Evolutionary conservation across 208 protist genomes (phyloP), one percentile per base, ranked within the genome.

Genomic region (Jaenimonas drosophilae): DNA sequence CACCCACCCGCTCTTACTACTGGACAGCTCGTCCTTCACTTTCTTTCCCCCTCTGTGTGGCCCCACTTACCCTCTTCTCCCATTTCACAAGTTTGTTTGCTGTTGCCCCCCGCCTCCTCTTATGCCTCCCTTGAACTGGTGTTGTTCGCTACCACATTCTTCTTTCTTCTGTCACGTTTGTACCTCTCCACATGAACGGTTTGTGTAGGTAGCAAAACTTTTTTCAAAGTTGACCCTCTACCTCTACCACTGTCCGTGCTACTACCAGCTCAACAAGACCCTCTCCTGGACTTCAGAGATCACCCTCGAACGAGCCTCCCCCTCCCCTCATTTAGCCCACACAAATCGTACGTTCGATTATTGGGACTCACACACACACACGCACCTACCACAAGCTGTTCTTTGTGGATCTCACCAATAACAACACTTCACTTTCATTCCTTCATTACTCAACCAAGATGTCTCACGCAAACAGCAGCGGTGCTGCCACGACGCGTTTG

Each of bases 401-500:
- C n/a, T n/a, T n/a, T n/a, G n/a, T n/a, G n/a, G n/a, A n/a, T n/a
- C n/a, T n/a, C n/a, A n/a, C n/a, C n/a, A n/a, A n/a, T n/a, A n/a
- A n/a, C n/a, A n/a, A n/a, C n/a, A n/a, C n/a, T n/a, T n/a, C n/a
- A n/a, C n/a, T n/a, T n/a, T n/a, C n/a, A n/a, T n/a, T n/a, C n/a
- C n/a, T n/a, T n/a, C n/a, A n/a, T n/a, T n/a, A n/a, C n/a, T n/a
- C n/a, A n/a, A 34, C 16, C 6, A 21, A 20, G 37, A 42, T 42
- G 37, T 42, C 37, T 17, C 37, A 42, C 14, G 6, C 6, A 17
- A 43, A 34, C 38, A 59, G 49, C 34, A 79, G 64, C 40, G 63
- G 41, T 16, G 55, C 62, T n/a, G 81, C 76, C 19, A 65, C 88
- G 3, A 68, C 64, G 44, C 79, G 89, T 19, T 69, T 97, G 25